A percentile compares a stretch with the other conserved stretches of the same genome.
phyloP scores from a whole-genome alignment of 768 basidiomycete species.

The Auricularia auricula-judae region DNA sequence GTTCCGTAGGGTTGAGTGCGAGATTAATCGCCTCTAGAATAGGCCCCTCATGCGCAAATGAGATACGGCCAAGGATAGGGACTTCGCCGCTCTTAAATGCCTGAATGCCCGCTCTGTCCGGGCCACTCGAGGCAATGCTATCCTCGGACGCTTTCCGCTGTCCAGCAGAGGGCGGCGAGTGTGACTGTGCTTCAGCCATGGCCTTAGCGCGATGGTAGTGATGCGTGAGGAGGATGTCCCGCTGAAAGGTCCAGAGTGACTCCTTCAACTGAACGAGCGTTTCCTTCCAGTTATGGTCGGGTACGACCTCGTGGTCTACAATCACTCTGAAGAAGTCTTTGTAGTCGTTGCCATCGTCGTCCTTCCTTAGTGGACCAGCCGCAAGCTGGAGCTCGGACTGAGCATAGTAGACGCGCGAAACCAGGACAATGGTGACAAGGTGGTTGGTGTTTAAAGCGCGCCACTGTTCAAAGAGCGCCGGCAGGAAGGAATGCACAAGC shows the following conservation, averaged over 20 bases:
- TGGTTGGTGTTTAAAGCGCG: constrained; percentile 78
- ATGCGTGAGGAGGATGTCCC: constrained; percentile 82
- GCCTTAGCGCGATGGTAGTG: constrained; percentile 62
- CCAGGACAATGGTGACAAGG: constrained; percentile 86
- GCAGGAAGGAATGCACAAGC: constrained; percentile 94
- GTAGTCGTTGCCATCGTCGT: constrained; percentile 62
- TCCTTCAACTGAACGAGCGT: constrained; percentile 81
- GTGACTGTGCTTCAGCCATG: background rate
- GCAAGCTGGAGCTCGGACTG: constrained; percentile 69
- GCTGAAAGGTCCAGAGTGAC: constrained; percentile 83
- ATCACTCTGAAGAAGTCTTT: constrained; percentile 97
- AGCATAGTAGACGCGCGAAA: constrained; percentile 87
- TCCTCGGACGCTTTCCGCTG: constrained; percentile 16
- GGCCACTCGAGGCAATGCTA: constrained; percentile 11
- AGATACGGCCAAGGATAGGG: constrained; percentile 67
- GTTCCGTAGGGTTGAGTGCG: constrained; percentile 84
- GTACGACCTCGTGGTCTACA: constrained; percentile 79
- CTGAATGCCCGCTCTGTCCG: constrained; percentile 8
- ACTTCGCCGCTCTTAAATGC: constrained; percentile 27
- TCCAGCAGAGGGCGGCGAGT: constrained; percentile 26
- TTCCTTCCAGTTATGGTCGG: constrained; percentile 62
- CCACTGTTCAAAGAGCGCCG: constrained; percentile 81
- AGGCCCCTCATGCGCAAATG: constrained; percentile 87
- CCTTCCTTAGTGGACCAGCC: constrained; percentile 65
- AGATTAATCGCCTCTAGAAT: constrained; percentile 93